Conservation (phyloP, 2,329 filamentous ascomycete genomes). For the Paraconiothyrium sp. region DNA sequence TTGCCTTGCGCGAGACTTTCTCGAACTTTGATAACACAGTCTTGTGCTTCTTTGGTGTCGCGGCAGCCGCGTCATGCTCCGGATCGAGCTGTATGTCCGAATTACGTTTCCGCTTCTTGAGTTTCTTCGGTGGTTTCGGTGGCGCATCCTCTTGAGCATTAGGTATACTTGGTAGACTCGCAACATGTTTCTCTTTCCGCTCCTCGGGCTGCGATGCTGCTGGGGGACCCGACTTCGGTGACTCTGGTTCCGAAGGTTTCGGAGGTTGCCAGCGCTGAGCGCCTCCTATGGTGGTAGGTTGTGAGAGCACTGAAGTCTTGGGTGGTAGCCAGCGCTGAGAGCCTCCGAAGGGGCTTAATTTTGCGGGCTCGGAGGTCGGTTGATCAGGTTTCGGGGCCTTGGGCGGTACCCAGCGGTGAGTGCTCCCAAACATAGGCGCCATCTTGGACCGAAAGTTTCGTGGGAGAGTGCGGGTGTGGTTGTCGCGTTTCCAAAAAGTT, state of each 20-base stretch:
- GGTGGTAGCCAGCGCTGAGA: conserved; percentile 4
- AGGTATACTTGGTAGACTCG: conserved; percentile 3
- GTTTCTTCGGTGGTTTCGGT: conserved; percentile 37
- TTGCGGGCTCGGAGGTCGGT: neutral
- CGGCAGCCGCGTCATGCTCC: conserved; percentile 39
- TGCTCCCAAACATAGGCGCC: conserved; percentile 55
- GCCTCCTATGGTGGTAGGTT: neutral
- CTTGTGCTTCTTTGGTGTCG: conserved; percentile 47
- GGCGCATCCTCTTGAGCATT: conserved; percentile 20
- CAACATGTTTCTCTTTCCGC: neutral
- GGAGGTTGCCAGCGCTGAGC: conserved; percentile 1
- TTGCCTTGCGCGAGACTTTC: conserved; percentile 47
- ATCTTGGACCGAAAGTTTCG: conserved; percentile 43
- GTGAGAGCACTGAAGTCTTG: neutral
- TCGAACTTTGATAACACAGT: conserved; percentile 57
- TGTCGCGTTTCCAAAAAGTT: conserved; percentile 12
- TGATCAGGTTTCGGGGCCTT: neutral
- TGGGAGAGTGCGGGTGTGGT: neutral
- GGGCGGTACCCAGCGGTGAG: neutral
- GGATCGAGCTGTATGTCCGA: conserved; percentile 29
- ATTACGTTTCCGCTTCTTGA: conserved; percentile 48
- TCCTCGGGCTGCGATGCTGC: neutral
- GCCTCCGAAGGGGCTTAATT: neutral
- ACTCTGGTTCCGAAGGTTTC: neutral
- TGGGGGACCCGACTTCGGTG: neutral